Conservation (phyloP, 2,329 filamentous ascomycete genomes). For the Thyridium curvatum region DNA sequence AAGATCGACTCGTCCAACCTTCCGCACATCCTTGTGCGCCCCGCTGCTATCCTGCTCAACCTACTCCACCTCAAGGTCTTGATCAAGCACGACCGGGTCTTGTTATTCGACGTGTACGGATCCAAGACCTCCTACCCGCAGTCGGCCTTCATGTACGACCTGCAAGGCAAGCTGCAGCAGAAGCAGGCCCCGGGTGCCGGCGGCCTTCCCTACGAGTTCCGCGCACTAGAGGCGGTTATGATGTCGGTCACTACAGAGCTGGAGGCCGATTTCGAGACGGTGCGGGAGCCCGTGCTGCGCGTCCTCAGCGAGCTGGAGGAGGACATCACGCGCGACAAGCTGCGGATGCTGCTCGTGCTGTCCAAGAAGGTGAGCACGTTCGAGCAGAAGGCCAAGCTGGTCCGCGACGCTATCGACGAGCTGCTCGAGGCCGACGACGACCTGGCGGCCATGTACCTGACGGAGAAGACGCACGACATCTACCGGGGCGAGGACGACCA, state of each 20-base stretch:
- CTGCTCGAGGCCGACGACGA: slow-evolving; percentile 95
- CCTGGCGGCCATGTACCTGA: slow-evolving; percentile 88
- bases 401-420: slow-evolving; percentile 92
- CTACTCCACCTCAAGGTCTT: slow-evolving; percentile 92
- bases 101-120: slow-evolving; percentile 94
- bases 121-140: slow-evolving; percentile 92
- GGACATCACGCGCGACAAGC: slow-evolving; percentile 91
- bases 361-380: slow-evolving; percentile 96
- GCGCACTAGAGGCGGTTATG: slow-evolving; percentile 88
- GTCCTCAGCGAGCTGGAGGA: slow-evolving; percentile 89
- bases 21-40: slow-evolving; percentile 90
- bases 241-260: slow-evolving; percentile 89
- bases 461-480: slow-evolving; percentile 74
- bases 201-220: slow-evolving; percentile 87
- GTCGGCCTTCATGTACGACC: slow-evolving; percentile 94
- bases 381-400: slow-evolving; percentile 91
- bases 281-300: slow-evolving; percentile 84
- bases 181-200: slow-evolving; percentile 55
- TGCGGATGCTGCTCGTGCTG: slow-evolving; percentile 83
- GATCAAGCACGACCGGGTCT: slow-evolving; percentile 85
- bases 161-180: slow-evolving; percentile 87
- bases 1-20: slow-evolving; percentile 97
- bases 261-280: slow-evolving; percentile 90
- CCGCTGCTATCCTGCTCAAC: slow-evolving; percentile 89
- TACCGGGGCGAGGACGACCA: slow-evolving; percentile 77